Evolutionary conservation across 2,329 filamentous ascomycete species (phyloP).

Genomic region (Cercospora sesami): DNA sequence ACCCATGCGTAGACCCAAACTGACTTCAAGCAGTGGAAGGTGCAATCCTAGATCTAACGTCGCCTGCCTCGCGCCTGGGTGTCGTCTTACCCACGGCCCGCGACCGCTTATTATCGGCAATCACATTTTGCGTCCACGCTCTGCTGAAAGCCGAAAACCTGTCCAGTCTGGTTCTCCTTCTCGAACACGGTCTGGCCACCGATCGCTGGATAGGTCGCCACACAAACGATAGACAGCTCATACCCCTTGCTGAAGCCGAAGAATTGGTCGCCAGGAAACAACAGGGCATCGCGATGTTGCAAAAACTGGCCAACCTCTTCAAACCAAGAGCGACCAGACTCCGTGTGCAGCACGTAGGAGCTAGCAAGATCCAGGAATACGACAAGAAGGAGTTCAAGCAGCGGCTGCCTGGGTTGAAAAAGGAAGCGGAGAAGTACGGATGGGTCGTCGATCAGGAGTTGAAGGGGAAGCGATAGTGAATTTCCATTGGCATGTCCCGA

Average conservation of each 20-base stretch:
- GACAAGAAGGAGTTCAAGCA: neutral
- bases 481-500: neutral
- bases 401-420: neutral
- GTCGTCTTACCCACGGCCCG: neutral
- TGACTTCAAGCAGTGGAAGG: neutral
- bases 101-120: neutral
- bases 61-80: neutral
- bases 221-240: neutral
- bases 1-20: neutral
- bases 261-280: neutral
- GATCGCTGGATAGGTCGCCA: neutral
- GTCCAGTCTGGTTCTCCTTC: neutral
- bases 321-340: neutral
- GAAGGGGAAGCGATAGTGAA: neutral
- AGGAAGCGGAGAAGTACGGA: neutral
- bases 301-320: neutral
- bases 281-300: neutral
- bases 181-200: neutral
- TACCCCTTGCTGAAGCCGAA: neutral
- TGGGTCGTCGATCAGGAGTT: neutral
- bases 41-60: neutral
- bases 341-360: neutral
- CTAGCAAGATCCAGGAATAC: neutral
- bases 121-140: neutral
- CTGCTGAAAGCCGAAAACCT: neutral